Conservation (phyloP, 2,329 filamentous ascomycete genomes). For the Aaosphaeria pasadenensis region DNA sequence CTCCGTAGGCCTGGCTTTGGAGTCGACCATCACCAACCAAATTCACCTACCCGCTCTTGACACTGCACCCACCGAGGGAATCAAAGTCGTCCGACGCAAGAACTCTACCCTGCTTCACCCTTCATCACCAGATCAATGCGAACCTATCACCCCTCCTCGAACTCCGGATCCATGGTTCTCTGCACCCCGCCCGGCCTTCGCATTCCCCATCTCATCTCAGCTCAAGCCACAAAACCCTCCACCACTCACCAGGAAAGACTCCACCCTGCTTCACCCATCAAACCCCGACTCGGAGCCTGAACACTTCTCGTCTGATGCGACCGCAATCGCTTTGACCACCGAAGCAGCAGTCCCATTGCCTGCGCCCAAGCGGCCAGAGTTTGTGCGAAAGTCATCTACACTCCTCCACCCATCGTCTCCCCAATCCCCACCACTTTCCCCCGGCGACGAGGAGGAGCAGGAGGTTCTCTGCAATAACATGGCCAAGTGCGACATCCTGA, state of each 20-base stretch:
- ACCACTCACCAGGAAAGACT: constrained; percentile 1
- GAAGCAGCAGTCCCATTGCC: no score
- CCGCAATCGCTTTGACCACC: no score
- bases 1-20: neutral
- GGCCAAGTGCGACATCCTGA: no score
- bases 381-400: constrained; percentile 6
- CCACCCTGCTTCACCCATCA: constrained; percentile 21
- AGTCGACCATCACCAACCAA: neutral
- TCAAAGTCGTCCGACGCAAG: neutral
- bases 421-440: no score
- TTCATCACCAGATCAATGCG: neutral
- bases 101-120: neutral
- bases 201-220: neutral
- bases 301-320: no score
- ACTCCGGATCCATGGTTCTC: no score
- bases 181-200: neutral
- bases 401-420: constrained; percentile 17
- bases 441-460: no score
- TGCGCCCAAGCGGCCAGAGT: neutral
- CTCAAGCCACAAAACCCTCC: neutral
- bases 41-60: neutral
- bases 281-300: constrained; percentile 7
- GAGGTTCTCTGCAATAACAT: no score
- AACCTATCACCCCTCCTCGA: neutral
- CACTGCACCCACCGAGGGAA: neutral